phyloP scores from a whole-genome alignment of 495 filamentous ascomycete species.

The Cryomyces minteri region DNA sequence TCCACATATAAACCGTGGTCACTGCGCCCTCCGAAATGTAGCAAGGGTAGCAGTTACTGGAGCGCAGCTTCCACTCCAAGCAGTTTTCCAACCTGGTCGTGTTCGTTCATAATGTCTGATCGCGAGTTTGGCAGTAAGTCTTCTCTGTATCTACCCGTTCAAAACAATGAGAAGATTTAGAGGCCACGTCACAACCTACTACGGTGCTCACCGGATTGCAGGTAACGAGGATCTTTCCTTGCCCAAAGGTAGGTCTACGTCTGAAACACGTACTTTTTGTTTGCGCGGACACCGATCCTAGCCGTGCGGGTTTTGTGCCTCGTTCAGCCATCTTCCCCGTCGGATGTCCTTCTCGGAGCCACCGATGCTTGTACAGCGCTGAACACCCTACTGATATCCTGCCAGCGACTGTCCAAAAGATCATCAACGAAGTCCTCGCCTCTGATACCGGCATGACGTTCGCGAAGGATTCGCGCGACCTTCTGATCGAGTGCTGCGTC shows the following conservation, averaged over 20 bases:
- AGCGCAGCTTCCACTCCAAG: too few relatives aligned
- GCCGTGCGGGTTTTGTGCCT: background rate
- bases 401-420: conserved; percentile 90
- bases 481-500: conserved; percentile 96
- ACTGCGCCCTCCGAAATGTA: too few relatives aligned
- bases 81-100: too few relatives aligned
- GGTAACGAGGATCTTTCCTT: conserved; percentile 85
- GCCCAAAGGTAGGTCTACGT: conserved; percentile 51
- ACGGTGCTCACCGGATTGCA: conserved; percentile 14
- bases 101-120: conserved; percentile 50
- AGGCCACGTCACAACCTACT: background rate
- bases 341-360: too few relatives aligned
- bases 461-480: conserved; percentile 81
- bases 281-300: background rate
- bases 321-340: background rate
- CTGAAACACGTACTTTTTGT: too few relatives aligned
- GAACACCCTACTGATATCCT: too few relatives aligned
- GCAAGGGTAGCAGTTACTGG: too few relatives aligned
- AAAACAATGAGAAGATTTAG: too few relatives aligned
- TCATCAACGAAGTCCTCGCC: conserved; percentile 80
- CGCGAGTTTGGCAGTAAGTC: conserved; percentile 50
- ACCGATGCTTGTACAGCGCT: too few relatives aligned
- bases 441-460: conserved; percentile 52
- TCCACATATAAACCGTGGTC: too few relatives aligned
- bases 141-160: background rate